These are phyloP conservation scores for Carex kokanica DNA, from an alignment of 176 grass and related monocot species.

Conservation along the genomic window DNA sequence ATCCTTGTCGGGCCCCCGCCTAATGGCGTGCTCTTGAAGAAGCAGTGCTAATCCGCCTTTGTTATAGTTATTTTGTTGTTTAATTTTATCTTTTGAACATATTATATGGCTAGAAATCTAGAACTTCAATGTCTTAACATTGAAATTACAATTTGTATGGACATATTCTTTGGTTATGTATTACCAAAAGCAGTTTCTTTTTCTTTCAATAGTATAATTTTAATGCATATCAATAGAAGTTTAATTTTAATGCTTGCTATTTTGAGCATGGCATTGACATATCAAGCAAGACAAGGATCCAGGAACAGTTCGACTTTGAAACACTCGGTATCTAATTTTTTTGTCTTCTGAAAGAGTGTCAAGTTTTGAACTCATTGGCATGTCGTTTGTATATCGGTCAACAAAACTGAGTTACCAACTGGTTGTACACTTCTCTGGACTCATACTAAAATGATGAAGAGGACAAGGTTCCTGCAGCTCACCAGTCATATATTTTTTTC, in stretches of 20 bases:
- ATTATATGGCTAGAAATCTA: not conserved
- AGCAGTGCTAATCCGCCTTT: constrained; percentile 14
- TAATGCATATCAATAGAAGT: not conserved
- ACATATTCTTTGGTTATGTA: not conserved
- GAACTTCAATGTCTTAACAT: not conserved
- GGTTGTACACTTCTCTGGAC: too few relatives aligned
- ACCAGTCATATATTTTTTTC: too few relatives aligned
- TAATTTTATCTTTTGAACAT: not conserved
- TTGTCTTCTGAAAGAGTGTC: too few relatives aligned
- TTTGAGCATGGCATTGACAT: not conserved
- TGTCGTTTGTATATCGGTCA: too few relatives aligned
- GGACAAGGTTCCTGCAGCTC: too few relatives aligned
- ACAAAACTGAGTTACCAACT: too few relatives aligned
- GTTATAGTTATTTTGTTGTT: not conserved
- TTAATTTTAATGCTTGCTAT: not conserved
- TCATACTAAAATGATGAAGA: too few relatives aligned
- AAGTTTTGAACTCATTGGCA: too few relatives aligned
- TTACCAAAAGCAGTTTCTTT: not conserved
- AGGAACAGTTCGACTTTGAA: not conserved
- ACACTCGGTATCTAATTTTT: too few relatives aligned
- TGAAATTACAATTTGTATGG: not conserved
- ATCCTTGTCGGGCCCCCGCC: constrained; percentile 59
- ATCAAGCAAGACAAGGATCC: constrained; percentile 1
- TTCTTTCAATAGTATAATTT: not conserved
- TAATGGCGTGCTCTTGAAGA: constrained; percentile 37